Conservation (phyloP, 2,329 filamentous ascomycete genomes). For the Rhexocercosporidium sp. region DNA sequence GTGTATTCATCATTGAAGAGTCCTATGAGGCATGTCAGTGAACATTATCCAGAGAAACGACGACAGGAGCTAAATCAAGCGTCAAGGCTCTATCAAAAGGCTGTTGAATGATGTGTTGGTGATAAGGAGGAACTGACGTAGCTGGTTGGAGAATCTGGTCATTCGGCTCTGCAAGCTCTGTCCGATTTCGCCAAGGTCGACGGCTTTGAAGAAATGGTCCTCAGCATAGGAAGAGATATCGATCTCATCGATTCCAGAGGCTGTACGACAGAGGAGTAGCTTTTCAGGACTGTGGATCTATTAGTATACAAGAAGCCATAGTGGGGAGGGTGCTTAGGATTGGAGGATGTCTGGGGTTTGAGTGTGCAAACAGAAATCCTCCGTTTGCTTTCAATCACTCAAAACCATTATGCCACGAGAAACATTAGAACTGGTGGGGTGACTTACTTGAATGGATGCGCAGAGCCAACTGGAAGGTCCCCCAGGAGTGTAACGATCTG, state of each 20-base stretch:
- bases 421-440: not conserved
- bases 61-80: too few species aligned
- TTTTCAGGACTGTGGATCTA: slow-evolving; percentile 18
- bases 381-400: not conserved
- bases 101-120: not conserved
- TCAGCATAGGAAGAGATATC: slow-evolving; percentile 38
- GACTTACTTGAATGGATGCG: slow-evolving; percentile 31
- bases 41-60: not conserved
- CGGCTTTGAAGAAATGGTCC: slow-evolving; percentile 37
- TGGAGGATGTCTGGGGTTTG: not conserved
- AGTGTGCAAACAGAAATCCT: not conserved
- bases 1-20: slow-evolving; percentile 32
- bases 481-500: slow-evolving; percentile 32
- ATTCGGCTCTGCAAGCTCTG: slow-evolving; percentile 34
- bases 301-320: not conserved
- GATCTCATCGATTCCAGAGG: slow-evolving; percentile 30
- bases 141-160: slow-evolving; percentile 26
- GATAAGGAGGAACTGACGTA: slow-evolving; percentile 20
- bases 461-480: slow-evolving; percentile 32
- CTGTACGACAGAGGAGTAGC: slow-evolving; percentile 29
- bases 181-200: slow-evolving; percentile 37
- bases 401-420: not conserved
- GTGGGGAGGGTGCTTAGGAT: not conserved
- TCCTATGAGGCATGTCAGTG: slow-evolving; percentile 15
- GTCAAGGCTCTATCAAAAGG: too few species aligned